These are phyloP conservation scores for Musa itinerans DNA, from an alignment of 176 grass and related monocot species.

Conservation along the genomic window DNA sequence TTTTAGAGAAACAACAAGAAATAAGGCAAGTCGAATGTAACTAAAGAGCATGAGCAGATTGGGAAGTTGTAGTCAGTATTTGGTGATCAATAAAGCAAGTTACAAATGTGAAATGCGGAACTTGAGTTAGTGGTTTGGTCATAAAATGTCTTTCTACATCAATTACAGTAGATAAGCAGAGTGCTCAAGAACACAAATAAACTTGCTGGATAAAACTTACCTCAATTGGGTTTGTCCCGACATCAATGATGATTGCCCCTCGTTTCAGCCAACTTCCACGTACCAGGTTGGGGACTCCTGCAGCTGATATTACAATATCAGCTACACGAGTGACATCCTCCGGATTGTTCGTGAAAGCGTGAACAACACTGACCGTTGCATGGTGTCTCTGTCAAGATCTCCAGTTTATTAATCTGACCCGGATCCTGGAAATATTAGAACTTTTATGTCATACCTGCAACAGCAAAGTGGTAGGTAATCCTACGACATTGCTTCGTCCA, in stretches of 20 bases:
- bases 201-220: constrained; percentile 26
- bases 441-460: constrained; percentile 48
- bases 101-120: not conserved
- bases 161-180: not conserved
- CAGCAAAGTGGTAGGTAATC: constrained; percentile 78
- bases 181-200: not conserved
- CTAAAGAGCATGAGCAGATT: too few relatives aligned
- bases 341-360: constrained; percentile 80
- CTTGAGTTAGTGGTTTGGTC: not conserved
- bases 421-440: not conserved
- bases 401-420: not conserved
- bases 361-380: constrained; percentile 81
- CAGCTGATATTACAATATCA: constrained; percentile 92
- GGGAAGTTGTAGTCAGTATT: too few relatives aligned
- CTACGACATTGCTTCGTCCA: constrained; percentile 93
- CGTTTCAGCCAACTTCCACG: constrained; percentile 79
- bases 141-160: not conserved
- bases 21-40: too few relatives aligned
- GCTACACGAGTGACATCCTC: constrained; percentile 66
- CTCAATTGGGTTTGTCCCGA: constrained; percentile 89
- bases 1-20: too few relatives aligned
- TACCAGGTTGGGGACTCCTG: constrained; percentile 81
- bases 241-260: constrained; percentile 85
- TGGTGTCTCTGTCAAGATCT: constrained; percentile 60
- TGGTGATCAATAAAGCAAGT: too few relatives aligned